Evolutionary conservation across 495 filamentous ascomycete species (phyloP).

Genomic region (Lasiosphaeria hispida): DNA sequence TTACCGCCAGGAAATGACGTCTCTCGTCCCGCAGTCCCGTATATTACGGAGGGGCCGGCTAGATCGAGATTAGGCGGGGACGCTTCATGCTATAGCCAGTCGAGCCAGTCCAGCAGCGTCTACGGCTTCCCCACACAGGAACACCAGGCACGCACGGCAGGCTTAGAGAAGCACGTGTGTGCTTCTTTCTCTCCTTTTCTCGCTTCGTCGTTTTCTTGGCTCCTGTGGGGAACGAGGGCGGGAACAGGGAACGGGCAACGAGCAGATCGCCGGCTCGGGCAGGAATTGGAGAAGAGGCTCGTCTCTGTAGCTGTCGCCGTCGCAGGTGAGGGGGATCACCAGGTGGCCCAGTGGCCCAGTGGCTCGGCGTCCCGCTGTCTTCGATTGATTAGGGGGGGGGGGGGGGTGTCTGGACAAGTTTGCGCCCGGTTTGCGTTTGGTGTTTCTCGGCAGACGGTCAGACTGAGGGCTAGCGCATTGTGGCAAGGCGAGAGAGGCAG

Average conservation of each 20-base stretch:
- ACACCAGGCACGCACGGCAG: constrained; percentile 13
- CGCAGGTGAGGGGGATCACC: constrained; percentile 1
- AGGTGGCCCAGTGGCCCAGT: neutral
- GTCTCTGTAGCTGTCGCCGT: neutral
- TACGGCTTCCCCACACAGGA: constrained; percentile 31
- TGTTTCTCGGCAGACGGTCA: constrained; percentile 15
- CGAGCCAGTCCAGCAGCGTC: constrained; percentile 9
- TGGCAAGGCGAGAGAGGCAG: neutral
- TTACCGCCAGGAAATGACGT: constrained; percentile 22
- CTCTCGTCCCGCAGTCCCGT: constrained; percentile 17
- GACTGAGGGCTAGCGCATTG: constrained; percentile 12
- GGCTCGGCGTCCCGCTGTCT: neutral
- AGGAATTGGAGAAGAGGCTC: constrained; percentile 17
- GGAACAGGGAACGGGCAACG: no score
- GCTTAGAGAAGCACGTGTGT: constrained; percentile 20
- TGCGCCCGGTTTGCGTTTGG: constrained; percentile 7
- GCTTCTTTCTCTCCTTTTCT: constrained; percentile 7
- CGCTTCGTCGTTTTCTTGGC: constrained; percentile 10
- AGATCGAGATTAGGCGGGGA: constrained; percentile 41
- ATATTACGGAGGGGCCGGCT: constrained; percentile 25
- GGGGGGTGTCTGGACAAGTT: neutral
- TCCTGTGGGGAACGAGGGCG: constrained; percentile 14
- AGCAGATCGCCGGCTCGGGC: constrained; percentile 9
- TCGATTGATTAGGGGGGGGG: constrained; percentile 6
- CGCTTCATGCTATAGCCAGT: constrained; percentile 42